phyloP scores from a whole-genome alignment of 495 filamentous ascomycete genomes.

The Penicillium angulare region DNA sequence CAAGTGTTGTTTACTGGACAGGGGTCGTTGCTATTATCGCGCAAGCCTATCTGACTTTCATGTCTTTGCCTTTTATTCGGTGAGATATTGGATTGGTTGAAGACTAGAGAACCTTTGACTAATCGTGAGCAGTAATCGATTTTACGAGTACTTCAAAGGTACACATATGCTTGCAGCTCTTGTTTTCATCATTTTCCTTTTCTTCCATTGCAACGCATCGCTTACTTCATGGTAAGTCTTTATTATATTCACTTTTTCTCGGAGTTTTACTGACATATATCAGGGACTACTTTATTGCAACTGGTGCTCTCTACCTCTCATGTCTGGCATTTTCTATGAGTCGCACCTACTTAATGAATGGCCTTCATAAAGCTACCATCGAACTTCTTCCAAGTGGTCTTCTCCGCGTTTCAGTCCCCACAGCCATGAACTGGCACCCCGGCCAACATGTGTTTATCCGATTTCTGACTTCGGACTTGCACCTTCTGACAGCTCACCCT shows the following conservation, averaged over 20 bases:
- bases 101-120: neutral
- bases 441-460: constrained; percentile 54
- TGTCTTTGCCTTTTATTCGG: constrained; percentile 46
- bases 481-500: constrained; percentile 46
- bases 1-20: constrained; percentile 34
- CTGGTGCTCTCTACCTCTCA: constrained; percentile 46
- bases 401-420: constrained; percentile 45
- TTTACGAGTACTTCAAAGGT: constrained; percentile 55
- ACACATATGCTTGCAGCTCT: constrained; percentile 46
- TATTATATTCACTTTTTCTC: neutral
- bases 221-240: constrained; percentile 58
- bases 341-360: constrained; percentile 46
- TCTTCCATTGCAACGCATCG: constrained; percentile 34
- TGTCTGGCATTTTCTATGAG: constrained; percentile 41
- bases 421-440: constrained; percentile 42
- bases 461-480: constrained; percentile 40
- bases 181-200: constrained; percentile 50
- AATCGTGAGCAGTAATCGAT: constrained; percentile 33
- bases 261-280: constrained; percentile 3
- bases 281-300: constrained; percentile 62
- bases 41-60: constrained; percentile 51
- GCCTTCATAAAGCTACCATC: constrained; percentile 44
- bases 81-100: constrained; percentile 9
- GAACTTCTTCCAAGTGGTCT: constrained; percentile 39
- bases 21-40: constrained; percentile 48